A percentile compares a stretch with the other conserved stretches of the same genome.
phyloP scores from a whole-genome alignment of 2,329 filamentous ascomycete species.

The Fusarium papillatum region DNA sequence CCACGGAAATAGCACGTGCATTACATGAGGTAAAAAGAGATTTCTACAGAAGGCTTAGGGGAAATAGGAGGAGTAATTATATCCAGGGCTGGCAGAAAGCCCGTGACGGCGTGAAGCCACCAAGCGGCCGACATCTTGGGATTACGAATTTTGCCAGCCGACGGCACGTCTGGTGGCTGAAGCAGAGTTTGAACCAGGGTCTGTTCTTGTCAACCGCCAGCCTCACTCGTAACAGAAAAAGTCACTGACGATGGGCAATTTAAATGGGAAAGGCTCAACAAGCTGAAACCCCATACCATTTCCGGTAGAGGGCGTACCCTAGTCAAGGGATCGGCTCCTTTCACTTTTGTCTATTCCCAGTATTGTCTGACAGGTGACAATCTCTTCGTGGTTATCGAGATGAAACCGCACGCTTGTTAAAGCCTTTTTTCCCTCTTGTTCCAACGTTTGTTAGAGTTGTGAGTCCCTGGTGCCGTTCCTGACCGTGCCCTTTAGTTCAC shows the following conservation, averaged over 20 bases:
- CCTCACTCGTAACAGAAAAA: neutral
- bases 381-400: neutral
- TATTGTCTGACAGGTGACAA: neutral
- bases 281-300: conserved; percentile 3
- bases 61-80: neutral
- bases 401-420: neutral
- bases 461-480: neutral
- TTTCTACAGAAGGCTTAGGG: neutral
- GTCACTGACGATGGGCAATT: neutral
- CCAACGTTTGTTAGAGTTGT: neutral
- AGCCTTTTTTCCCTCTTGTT: neutral
- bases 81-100: neutral
- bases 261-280: neutral
- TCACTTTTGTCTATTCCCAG: neutral
- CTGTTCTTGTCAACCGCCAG: neutral
- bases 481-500: neutral
- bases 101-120: neutral
- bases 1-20: neutral
- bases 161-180: neutral
- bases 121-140: neutral
- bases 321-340: neutral
- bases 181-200: conserved; percentile 2
- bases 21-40: neutral
- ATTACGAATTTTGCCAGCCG: neutral
- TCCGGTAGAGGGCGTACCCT: neutral